These are phyloP conservation scores for Hippophae tibetana DNA, from an alignment of 306 rosid species.

Conservation along the genomic window DNA sequence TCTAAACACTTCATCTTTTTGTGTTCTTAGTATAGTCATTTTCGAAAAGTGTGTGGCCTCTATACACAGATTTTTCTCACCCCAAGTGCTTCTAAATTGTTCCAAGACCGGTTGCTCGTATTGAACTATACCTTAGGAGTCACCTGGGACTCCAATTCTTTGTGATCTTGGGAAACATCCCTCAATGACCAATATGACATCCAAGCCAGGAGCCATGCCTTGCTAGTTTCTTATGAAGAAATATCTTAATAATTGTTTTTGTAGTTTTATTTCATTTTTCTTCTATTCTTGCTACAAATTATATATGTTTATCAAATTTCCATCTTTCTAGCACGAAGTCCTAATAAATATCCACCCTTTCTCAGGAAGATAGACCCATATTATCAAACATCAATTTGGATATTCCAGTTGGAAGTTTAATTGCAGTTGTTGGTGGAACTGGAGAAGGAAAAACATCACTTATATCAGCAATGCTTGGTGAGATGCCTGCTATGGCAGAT, in stretches of 20 bases:
- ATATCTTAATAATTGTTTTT: neutral
- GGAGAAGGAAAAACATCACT: conserved; percentile 95
- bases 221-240: neutral
- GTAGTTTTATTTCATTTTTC: no score
- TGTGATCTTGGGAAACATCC: no score
- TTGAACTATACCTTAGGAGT: no score
- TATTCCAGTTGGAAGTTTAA: conserved; percentile 67
- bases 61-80: no score
- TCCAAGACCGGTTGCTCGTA: no score
- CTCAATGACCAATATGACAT: no score
- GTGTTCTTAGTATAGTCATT: no score
- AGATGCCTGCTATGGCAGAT: conserved; percentile 45
- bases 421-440: conserved; percentile 85
- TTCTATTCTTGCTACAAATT: no score
- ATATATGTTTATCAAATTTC: neutral
- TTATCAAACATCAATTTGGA: conserved; percentile 65
- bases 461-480: conserved; percentile 78
- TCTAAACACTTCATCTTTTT: no score
- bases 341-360: neutral
- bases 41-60: no score
- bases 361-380: conserved; percentile 54
- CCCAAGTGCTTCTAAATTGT: no score
- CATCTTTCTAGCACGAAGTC: conserved; percentile 7
- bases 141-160: no score
- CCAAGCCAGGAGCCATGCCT: neutral